Evolutionary conservation across 1,139 yeast genomes (phyloP), one percentile per base, ranked within the genome.

Genomic region (Candida tropicalis): DNA sequence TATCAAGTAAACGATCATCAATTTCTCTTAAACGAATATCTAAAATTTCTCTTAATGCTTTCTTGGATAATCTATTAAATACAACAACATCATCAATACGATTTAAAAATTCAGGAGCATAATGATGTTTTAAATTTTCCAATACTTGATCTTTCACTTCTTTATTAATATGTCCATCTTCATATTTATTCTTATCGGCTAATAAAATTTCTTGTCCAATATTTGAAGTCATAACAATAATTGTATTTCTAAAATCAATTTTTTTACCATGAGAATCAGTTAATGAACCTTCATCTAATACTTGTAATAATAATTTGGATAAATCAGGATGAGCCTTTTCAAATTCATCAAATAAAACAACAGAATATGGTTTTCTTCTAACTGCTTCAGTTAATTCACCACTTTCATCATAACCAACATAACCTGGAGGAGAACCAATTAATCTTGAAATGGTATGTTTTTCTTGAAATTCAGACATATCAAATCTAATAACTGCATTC

Each of bases 361-460:
- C 96, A 0, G 97, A 78, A 55, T 93, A 93, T 13, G 99, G 99
- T 58, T 89, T 91, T 56, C 98, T 79, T 61, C 97, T 79, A 11
- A 93, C 95, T 3, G 97, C 96, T 63, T 93, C 98, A 0, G 99
- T 93, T 51, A 93, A 74, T 63, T 93, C 98, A 42, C 99, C 99
- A 58, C 90, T 87, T 53, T 87, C 95, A 57, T 93, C 99, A 65
- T 90, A 91, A 38, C 97, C 95, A 26, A 93, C 97, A 61, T 93
- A 93, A 8, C 98, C 97, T 12, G 99, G 99, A 6, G 99, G 99
- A 0, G 98, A 93, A 38, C 99, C 99, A 54, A 93, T 89, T 48
- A 93, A 76, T 52, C 97, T 78, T 32, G 96, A 86, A 10, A 91
- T 82, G 0, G 96, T 77, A 63, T 90, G 97, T 61, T 87, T 87